A percentile compares a stretch with the other conserved stretches of the same genome.
These are phyloP conservation scores for Quercus gilva DNA, from an alignment of 306 rosid genomes.

Conservation along the genomic window DNA sequence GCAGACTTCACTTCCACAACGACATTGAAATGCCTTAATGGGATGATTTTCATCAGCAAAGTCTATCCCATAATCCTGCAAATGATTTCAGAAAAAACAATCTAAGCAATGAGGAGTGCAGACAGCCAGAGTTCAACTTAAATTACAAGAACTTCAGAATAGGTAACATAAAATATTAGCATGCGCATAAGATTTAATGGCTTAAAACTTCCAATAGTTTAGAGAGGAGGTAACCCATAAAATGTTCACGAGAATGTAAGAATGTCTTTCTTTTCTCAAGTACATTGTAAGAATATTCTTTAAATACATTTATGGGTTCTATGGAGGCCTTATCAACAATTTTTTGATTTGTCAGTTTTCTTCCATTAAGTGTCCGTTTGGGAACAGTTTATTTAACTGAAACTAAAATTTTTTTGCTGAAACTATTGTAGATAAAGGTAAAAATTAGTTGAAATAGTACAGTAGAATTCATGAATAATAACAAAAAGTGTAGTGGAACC, in stretches of 20 bases:
- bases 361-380: too few relatives aligned
- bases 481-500: too few relatives aligned
- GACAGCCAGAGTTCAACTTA: neutral
- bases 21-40: constrained; percentile 69
- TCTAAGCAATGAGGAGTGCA: constrained; percentile 5
- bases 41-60: constrained; percentile 75
- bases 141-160: neutral
- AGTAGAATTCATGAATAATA: fast-evolving
- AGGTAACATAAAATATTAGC: neutral
- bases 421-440: fast-evolving
- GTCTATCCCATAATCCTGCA: constrained; percentile 87
- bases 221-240: neutral
- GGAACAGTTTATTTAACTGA: too few relatives aligned
- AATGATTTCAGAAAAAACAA: constrained; percentile 13
- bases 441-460: too few relatives aligned
- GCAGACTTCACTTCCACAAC: constrained; percentile 71
- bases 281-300: too few relatives aligned
- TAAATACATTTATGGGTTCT: too few relatives aligned
- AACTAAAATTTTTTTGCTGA: too few relatives aligned
- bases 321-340: too few relatives aligned
- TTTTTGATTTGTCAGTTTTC: too few relatives aligned
- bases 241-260: neutral
- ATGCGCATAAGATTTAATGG: neutral
- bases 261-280: too few relatives aligned
- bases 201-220: neutral